phyloP scores from a whole-genome alignment of 2,329 filamentous ascomycete species.

The Ceratocystis alfenasii region DNA sequence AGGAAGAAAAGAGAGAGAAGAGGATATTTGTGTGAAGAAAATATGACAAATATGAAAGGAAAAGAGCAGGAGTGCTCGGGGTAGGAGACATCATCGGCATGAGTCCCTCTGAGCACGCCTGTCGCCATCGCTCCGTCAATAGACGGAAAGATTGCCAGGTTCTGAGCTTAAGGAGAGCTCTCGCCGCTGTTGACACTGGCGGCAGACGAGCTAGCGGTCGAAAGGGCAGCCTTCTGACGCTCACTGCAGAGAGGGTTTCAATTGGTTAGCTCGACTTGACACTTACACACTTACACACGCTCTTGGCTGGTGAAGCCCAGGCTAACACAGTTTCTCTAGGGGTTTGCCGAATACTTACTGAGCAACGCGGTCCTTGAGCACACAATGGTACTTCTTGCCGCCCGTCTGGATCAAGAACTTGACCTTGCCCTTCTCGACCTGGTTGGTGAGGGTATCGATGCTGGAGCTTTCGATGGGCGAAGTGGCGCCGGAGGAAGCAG shows the following conservation, averaged over 20 bases:
- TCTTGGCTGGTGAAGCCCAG: not conserved
- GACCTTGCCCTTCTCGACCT: slow-evolving; percentile 34
- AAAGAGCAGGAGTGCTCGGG: not conserved
- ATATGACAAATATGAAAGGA: not conserved
- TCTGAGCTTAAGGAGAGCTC: not conserved
- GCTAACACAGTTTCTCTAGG: not conserved
- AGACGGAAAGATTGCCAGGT: not conserved
- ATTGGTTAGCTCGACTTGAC: not conserved
- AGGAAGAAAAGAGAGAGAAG: slow-evolving; percentile 21
- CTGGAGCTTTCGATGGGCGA: slow-evolving; percentile 16
- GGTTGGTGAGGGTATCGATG: slow-evolving; percentile 24
- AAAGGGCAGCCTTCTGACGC: slow-evolving; percentile 32
- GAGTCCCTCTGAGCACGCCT: not conserved
- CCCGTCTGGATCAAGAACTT: slow-evolving; percentile 38
- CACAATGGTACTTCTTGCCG: slow-evolving; percentile 31
- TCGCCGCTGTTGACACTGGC: slow-evolving; percentile 24
- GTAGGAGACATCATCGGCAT: not conserved
- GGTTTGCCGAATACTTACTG: slow-evolving; percentile 31
- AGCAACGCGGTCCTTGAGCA: slow-evolving; percentile 33
- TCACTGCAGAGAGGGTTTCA: slow-evolving; percentile 28
- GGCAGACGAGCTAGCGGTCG: slow-evolving; percentile 30
- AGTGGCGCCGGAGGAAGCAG: slow-evolving; percentile 12
- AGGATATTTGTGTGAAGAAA: too few relatives aligned
- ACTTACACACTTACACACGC: not conserved
- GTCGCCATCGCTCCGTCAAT: not conserved